Conservation (phyloP, 2,329 filamentous ascomycete genomes). For the Xylariaceae sp. region DNA sequence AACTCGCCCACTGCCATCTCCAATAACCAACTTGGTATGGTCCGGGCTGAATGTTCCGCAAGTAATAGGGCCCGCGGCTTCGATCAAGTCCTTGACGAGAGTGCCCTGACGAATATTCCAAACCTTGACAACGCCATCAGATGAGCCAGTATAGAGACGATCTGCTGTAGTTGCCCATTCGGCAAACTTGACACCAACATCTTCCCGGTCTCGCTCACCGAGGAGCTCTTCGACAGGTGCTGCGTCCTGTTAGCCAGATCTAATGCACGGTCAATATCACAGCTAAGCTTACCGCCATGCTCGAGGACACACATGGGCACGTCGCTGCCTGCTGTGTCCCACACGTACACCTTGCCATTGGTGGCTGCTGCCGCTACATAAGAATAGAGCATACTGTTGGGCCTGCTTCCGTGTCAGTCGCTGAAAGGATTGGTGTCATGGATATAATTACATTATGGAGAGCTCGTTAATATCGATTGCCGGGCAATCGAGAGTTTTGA, state of each 20-base stretch:
- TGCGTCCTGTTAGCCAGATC: conserved; percentile 11
- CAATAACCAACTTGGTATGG: conserved; percentile 49
- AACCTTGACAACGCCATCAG: conserved; percentile 57
- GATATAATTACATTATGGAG: conserved; percentile 37
- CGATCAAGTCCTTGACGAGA: conserved; percentile 49
- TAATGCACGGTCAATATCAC: conserved; percentile 26
- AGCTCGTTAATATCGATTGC: conserved; percentile 60
- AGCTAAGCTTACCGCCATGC: conserved; percentile 44
- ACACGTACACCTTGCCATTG: conserved; percentile 57
- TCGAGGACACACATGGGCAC: conserved; percentile 49
- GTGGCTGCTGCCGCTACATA: conserved; percentile 59
- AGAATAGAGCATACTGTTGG: conserved; percentile 45
- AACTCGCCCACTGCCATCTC: conserved; percentile 57
- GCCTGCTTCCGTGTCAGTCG: conserved; percentile 32
- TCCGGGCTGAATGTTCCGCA: conserved; percentile 56
- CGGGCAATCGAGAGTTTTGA: conserved; percentile 53
- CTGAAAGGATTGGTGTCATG: not conserved
- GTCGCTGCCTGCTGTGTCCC: conserved; percentile 55
- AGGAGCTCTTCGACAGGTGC: conserved; percentile 34
- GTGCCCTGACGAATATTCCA: conserved; percentile 53
- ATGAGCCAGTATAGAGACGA: conserved; percentile 58
- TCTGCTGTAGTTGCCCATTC: conserved; percentile 55
- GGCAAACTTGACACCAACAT: conserved; percentile 59
- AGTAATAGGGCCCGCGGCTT: conserved; percentile 52
- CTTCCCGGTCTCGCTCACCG: conserved; percentile 48